A percentile compares a stretch with the other conserved stretches of the same genome.
Evolutionary conservation across 768 basidiomycete genomes (phyloP).

Genomic region (Boletus rubescentipes): DNA sequence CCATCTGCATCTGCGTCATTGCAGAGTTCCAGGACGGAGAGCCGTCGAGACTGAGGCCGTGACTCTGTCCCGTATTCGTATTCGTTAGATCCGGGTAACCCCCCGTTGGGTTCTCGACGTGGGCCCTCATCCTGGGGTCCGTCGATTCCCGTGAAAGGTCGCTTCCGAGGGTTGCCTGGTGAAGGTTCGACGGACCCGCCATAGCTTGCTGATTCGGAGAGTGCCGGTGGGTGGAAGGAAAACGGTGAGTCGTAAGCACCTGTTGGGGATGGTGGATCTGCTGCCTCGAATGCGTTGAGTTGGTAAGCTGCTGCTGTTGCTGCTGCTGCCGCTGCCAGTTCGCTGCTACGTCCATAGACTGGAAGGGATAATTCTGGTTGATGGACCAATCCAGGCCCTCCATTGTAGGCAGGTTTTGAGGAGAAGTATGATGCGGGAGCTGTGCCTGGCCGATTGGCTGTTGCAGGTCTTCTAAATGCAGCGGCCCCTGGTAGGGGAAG

Average conservation of each 20-base stretch:
- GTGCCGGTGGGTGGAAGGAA: constrained; percentile 71
- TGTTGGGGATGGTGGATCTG: constrained; percentile 32
- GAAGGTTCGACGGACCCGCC: constrained; percentile 33
- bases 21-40: constrained; percentile 88
- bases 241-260: constrained; percentile 63
- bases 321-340: constrained; percentile 37
- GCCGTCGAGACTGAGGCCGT: constrained; percentile 74
- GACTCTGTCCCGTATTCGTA: constrained; percentile 75
- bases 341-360: constrained; percentile 39
- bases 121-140: constrained; percentile 41
- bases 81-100: constrained; percentile 34
- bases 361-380: constrained; percentile 44
- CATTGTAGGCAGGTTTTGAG: constrained; percentile 45
- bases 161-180: constrained; percentile 55
- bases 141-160: constrained; percentile 61
- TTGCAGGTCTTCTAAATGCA: constrained; percentile 55
- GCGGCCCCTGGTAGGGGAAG: constrained; percentile 58
- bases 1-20: constrained; percentile 60
- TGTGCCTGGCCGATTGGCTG: constrained; percentile 66
- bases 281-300: constrained; percentile 29
- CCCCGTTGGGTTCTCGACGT: constrained; percentile 37
- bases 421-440: constrained; percentile 66
- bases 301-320: constrained; percentile 32
- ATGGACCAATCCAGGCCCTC: constrained; percentile 54
- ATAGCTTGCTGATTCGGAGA: constrained; percentile 37